These are phyloP conservation scores for Hymenoscyphus fructigenus DNA, from an alignment of 2,329 filamentous ascomycete genomes.

Conservation along the genomic window DNA sequence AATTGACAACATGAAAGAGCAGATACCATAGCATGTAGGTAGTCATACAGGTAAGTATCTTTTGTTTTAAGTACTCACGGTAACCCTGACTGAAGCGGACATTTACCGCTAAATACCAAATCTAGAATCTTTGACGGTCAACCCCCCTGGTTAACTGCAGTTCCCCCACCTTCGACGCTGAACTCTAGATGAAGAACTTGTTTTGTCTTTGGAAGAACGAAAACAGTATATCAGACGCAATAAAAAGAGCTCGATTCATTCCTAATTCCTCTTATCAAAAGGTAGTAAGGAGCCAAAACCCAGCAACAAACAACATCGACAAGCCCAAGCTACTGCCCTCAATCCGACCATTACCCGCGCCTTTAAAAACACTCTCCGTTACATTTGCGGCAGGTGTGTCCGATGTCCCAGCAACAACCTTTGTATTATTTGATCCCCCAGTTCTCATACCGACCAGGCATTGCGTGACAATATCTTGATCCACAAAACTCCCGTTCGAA, in stretches of 20 bases:
- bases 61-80: no score
- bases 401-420: background rate
- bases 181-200: no score
- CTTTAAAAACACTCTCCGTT: background rate
- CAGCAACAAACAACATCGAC: background rate
- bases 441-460: conserved; percentile 23
- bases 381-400: background rate
- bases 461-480: conserved; percentile 24
- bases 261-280: background rate
- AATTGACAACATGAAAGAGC: no score
- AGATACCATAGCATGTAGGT: no score
- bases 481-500: conserved; percentile 22
- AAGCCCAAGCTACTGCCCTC: background rate
- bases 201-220: no score
- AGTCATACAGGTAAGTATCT: no score
- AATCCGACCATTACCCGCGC: background rate
- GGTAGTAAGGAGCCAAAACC: background rate
- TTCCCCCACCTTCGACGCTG: no score
- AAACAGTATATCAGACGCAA: no score
- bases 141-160: no score
- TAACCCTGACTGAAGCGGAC: no score
- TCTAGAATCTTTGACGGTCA: no score
- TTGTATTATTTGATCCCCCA: conserved; percentile 9
- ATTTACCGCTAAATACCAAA: no score
- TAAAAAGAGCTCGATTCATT: background rate